Evolutionary conservation across 83 land plant genomes (phyloP), one percentile per base, ranked within the genome.

Genomic region (Isoetes engelmannii): DNA sequence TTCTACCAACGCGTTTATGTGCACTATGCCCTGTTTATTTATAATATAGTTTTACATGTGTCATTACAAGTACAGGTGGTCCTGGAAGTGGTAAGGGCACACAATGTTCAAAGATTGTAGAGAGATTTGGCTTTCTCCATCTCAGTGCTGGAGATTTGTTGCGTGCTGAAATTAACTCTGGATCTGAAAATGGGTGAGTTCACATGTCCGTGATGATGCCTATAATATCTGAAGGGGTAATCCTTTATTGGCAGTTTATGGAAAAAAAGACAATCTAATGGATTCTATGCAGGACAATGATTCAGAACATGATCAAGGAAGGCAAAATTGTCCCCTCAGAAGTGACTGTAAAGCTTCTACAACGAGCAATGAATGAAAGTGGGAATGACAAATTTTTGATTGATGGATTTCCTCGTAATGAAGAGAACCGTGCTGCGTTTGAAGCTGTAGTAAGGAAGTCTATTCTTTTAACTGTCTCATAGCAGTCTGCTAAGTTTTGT

Each of bases 271-370:
- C 57, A 37, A 20, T 43, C n/a, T n/a, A n/a, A n/a, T n/a, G n/a
- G 10, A 17, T 57, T 4, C 57, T 45, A 48, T 57, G 64, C 74
- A 88, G 92, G 15, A 80, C 77, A 45, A 88, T 88, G 92, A 86
- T 89, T 45, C 80, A 86, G 68, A 80, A 79, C 70, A 84, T 89
- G 90, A 86, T 86, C 48, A 82, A 83, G 68, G 94, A 89, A 50
- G 94, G 94, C 55, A 86, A 86, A 62, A 89, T 89, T 68, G 90
- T 84, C 42, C 90, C 94, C 44, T 86, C 94, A 45, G 88, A 84
- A 78, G 88, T 89, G 18, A 89, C 90, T 19, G 77, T 89, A 45
- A 83, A 81, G 79, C 90, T 89, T 62, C 82, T 89, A 45, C 83
- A 78, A 54, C 71, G 66, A 62, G 94, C 94, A 45, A 89, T 89